These are phyloP conservation scores for Phytophthora nicotianae DNA, from an alignment of 352 stramenopile genomes.

Conservation along the genomic window DNA sequence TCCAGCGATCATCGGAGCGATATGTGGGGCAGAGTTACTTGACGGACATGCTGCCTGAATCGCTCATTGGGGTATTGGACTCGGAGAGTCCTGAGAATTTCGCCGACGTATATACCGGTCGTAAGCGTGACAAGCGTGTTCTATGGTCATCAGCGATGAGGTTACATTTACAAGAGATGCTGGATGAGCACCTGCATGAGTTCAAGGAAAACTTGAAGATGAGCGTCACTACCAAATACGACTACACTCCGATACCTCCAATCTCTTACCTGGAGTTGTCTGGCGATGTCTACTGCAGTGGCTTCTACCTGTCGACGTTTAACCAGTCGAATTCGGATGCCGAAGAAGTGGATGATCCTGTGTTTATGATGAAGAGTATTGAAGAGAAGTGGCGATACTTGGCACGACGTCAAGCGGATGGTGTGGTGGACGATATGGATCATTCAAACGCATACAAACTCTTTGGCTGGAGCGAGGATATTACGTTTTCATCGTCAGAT, in stretches of 20 bases:
- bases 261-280: conserved; percentile 77
- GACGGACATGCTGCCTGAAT: conserved; percentile 72
- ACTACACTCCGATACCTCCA: conserved; percentile 67
- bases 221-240: conserved; percentile 61
- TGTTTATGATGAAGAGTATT: conserved; percentile 78
- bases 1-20: conserved; percentile 55
- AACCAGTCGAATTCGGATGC: conserved; percentile 55
- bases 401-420: conserved; percentile 48
- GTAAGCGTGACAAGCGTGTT: conserved; percentile 64
- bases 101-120: conserved; percentile 65
- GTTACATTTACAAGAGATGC: conserved; percentile 70
- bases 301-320: conserved; percentile 76
- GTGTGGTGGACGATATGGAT: conserved; percentile 48
- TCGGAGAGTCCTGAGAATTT: conserved; percentile 64
- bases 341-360: conserved; percentile 74
- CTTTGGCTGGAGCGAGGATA: conserved; percentile 68
- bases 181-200: conserved; percentile 73
- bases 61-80: conserved; percentile 72
- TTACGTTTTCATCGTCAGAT: conserved; percentile 49
- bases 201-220: conserved; percentile 65
- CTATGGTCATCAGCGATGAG: conserved; percentile 78
- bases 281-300: conserved; percentile 75
- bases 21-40: conserved; percentile 66
- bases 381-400: conserved; percentile 80
- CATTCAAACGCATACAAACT: conserved; percentile 61